These are phyloP conservation scores for Aspergillus asperescens DNA, from an alignment of 495 filamentous ascomycete species.

Conservation along the genomic window DNA sequence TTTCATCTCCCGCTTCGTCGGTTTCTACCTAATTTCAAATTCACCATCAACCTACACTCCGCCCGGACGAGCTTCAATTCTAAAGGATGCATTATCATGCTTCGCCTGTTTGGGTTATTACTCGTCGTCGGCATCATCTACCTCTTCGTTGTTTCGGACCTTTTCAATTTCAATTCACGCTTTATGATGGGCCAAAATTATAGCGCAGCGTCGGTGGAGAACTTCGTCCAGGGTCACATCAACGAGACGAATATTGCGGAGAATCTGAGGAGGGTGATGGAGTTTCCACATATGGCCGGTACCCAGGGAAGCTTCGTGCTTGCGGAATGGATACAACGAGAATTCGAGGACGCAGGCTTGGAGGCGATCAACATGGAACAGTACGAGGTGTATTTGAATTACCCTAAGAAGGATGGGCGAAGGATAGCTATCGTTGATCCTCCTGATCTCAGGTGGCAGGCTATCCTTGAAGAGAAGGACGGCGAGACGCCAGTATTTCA, in stretches of 20 bases:
- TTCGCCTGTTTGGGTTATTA: slow-evolving; percentile 66
- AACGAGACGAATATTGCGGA: slow-evolving; percentile 63
- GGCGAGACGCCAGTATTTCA: slow-evolving; percentile 74
- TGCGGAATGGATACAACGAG: slow-evolving; percentile 71
- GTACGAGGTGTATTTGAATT: slow-evolving; percentile 89
- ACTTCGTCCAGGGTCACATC: slow-evolving; percentile 65
- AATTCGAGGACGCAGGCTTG: slow-evolving; percentile 63
- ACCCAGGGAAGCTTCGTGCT: slow-evolving; percentile 82
- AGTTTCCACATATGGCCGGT: slow-evolving; percentile 81
- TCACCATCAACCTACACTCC: slow-evolving; percentile 31
- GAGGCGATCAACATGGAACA: slow-evolving; percentile 67
- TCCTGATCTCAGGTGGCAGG: slow-evolving; percentile 65
- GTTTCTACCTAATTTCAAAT: slow-evolving; percentile 40
- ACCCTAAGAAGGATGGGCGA: slow-evolving; percentile 69
- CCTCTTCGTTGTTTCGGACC: slow-evolving; percentile 73
- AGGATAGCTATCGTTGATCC: slow-evolving; percentile 78
- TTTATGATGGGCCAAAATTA: slow-evolving; percentile 41
- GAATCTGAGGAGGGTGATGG: slow-evolving; percentile 65
- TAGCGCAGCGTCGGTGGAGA: slow-evolving; percentile 57
- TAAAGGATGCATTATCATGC: slow-evolving; percentile 55
- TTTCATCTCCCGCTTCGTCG: slow-evolving; percentile 50
- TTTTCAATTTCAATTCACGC: slow-evolving; percentile 54
- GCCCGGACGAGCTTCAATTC: slow-evolving; percentile 26
- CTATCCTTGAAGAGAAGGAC: slow-evolving; percentile 73
- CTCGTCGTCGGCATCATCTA: slow-evolving; percentile 73